Base-by-base conservation (phyloP, 352 stramenopile genomes). In the Pythium aristosporum region DNA sequence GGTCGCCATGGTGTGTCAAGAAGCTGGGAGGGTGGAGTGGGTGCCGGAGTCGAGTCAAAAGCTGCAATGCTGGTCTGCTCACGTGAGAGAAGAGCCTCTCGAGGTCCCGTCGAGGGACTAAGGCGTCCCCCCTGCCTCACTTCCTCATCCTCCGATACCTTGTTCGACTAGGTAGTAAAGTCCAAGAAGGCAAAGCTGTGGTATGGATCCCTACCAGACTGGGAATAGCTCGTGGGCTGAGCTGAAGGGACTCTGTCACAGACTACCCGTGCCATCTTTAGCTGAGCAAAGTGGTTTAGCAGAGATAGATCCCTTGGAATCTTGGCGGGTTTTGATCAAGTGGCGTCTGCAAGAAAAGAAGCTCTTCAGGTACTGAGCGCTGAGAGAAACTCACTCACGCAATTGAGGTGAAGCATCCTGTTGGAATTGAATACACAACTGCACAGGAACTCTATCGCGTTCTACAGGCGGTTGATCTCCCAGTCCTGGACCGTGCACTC, bases 401-500 rank as follows among this genome's bases (percentile, higher is more conserved):
- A 18, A 20, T 13, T 5, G 20, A 21, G 16, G 39, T 10, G 15
- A 18, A 46, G 39, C 2, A 46, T 46, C 39, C 39, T 5, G 39
- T 46, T 46, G 39, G 16, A 21, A 21, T 46, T 46, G 13, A 21
- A 21, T 46, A n/a, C 15, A 16, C 39, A 46, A 20, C 39, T 18
- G 15, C 9, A 5, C 23, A 53, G 47, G 32, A 20, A n/a, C 47
- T 23, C 48, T 13, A 5, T 54, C 47, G 15, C 15, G 5, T n/a
- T 67, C 71, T 90, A 91, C 67, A 85, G 42, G 57, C 75, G 84
- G 48, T 74, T 90, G 60, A 91, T 46, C 52, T 94, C 85, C 79
- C 79, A 89, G 69, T 89, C 78, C 62, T 87, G 57, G 41, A 94
- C 85, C 28, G 85, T 94, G 68, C 80, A 78, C 63, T 94, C 81